phyloP scores from a whole-genome alignment of 768 basidiomycete species.

The Suillus ampliporus region DNA sequence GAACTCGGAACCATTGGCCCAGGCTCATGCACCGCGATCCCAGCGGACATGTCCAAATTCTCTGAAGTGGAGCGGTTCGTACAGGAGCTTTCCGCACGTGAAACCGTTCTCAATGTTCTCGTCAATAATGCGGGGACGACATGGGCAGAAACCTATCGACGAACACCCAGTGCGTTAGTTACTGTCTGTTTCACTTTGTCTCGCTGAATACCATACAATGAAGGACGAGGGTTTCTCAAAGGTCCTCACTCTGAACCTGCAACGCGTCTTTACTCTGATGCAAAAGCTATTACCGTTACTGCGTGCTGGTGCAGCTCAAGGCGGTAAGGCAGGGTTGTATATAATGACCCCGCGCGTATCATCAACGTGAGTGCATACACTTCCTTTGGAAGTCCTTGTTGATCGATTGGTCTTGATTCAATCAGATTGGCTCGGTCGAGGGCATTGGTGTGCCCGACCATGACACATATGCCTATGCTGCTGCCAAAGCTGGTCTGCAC shows the following conservation, averaged over 20 bases:
- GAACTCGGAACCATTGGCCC: constrained; percentile 59
- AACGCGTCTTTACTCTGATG: constrained; percentile 67
- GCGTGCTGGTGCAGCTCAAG: constrained; percentile 47
- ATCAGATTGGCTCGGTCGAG: constrained; percentile 67
- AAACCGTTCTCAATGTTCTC: constrained; percentile 59
- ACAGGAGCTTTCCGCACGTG: constrained; percentile 53
- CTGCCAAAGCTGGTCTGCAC: constrained; percentile 66
- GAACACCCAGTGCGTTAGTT: constrained; percentile 46
- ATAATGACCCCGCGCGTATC: constrained; percentile 57
- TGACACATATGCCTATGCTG: constrained; percentile 70
- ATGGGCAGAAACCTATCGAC: constrained; percentile 54
- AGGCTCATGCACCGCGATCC: constrained; percentile 58
- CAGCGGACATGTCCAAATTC: constrained; percentile 58
- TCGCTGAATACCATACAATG: constrained; percentile 4
- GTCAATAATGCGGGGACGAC: constrained; percentile 72
- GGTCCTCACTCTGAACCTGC: constrained; percentile 64
- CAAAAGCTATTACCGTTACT: constrained; percentile 66
- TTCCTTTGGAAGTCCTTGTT: background rate
- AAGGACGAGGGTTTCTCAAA: constrained; percentile 65
- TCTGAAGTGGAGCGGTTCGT: constrained; percentile 60
- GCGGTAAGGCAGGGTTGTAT: constrained; percentile 42
- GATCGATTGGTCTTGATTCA: background rate
- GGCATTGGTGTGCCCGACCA: constrained; percentile 55
- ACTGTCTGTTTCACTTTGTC: constrained; percentile 15
- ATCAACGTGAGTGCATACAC: constrained; percentile 54